These are phyloP conservation scores for Chlorella sp. DNA, from an alignment of 139 green algal genomes.

Conservation along the genomic window DNA sequence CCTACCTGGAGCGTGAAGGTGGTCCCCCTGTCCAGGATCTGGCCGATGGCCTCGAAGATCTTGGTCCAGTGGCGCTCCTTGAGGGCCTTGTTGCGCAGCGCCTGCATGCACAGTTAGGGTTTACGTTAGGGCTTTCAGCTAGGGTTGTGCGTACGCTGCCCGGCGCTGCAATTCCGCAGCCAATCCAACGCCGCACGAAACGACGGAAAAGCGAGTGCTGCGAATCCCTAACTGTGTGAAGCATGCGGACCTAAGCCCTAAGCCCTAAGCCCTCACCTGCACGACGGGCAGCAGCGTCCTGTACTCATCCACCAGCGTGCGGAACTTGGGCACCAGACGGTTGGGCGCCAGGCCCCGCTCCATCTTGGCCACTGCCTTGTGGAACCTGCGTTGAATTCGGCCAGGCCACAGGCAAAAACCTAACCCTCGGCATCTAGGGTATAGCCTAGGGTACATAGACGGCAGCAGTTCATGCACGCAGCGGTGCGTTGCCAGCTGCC, in stretches of 20 bases:
- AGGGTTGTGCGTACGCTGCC: too few relatives aligned
- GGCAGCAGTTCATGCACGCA: background rate
- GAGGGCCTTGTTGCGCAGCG: constrained; percentile 23
- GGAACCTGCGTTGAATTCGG: constrained; percentile 24
- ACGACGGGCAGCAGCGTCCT: constrained; percentile 50
- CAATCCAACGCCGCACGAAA: too few relatives aligned
- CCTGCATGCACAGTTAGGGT: constrained; percentile 3
- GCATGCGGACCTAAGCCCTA: too few relatives aligned
- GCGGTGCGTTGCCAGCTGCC: too few relatives aligned
- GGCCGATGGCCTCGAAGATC: constrained; percentile 52
- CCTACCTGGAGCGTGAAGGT: constrained; percentile 63
- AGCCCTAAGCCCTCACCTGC: too few relatives aligned
- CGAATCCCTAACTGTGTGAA: too few relatives aligned
- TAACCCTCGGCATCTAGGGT: too few relatives aligned
- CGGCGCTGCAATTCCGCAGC: too few relatives aligned
- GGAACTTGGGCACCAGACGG: constrained; percentile 57
- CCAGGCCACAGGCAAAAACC: too few relatives aligned
- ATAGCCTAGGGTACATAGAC: background rate
- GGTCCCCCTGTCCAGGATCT: constrained; percentile 27
- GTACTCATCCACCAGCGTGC: constrained; percentile 51
- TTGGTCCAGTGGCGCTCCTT: constrained; percentile 72
- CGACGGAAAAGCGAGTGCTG: too few relatives aligned
- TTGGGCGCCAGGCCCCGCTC: constrained; percentile 69
- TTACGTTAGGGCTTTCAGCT: background rate
- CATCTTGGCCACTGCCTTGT: constrained; percentile 52